These are phyloP conservation scores for Eragrostis curvula DNA, from an alignment of 176 grass and related monocot genomes.

Conservation along the genomic window DNA sequence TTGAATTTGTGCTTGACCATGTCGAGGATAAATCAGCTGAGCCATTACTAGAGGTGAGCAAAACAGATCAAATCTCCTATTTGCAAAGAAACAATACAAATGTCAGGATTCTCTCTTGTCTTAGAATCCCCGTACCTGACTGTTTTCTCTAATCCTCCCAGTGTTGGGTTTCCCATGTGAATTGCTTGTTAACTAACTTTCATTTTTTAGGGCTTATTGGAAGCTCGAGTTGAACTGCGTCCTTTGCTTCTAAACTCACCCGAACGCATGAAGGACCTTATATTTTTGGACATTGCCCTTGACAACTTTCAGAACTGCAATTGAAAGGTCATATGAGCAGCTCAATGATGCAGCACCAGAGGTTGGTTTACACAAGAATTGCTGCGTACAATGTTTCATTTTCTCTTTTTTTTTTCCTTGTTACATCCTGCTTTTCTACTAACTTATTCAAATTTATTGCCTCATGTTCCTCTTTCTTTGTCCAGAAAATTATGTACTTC, in stretches of 20 bases:
- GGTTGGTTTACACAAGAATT: conserved; percentile 52
- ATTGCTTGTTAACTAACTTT: conserved; percentile 38
- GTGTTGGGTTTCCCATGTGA: conserved; percentile 2
- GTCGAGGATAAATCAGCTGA: conserved; percentile 81
- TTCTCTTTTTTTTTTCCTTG: not conserved
- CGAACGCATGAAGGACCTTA: conserved; percentile 86
- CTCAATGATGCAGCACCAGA: conserved; percentile 73
- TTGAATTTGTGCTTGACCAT: conserved; percentile 87
- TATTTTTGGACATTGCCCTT: conserved; percentile 97
- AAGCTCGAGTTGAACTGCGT: conserved; percentile 78
- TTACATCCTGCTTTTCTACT: conserved; percentile 29
- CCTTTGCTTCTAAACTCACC: conserved; percentile 64
- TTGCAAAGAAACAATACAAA: conserved; percentile 6
- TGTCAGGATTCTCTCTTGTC: not conserved
- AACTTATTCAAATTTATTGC: conserved; percentile 35
- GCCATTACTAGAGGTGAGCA: conserved; percentile 79
- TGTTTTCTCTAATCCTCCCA: conserved; percentile 29
- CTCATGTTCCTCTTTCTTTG: conserved; percentile 27
- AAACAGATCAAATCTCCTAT: not conserved
- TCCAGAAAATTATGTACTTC: conserved; percentile 98
- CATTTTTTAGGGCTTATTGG: conserved; percentile 71
- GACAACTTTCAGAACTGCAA: conserved; percentile 85
- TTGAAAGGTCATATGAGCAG: conserved; percentile 86
- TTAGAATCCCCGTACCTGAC: conserved; percentile 16
- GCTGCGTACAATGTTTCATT: conserved; percentile 21